Percentiles rank a stretch among this genome's conserved stretches.
Evolutionary conservation across 2,329 filamentous ascomycete genomes (phyloP).

Genomic region (Sarocladium oryzae): DNA sequence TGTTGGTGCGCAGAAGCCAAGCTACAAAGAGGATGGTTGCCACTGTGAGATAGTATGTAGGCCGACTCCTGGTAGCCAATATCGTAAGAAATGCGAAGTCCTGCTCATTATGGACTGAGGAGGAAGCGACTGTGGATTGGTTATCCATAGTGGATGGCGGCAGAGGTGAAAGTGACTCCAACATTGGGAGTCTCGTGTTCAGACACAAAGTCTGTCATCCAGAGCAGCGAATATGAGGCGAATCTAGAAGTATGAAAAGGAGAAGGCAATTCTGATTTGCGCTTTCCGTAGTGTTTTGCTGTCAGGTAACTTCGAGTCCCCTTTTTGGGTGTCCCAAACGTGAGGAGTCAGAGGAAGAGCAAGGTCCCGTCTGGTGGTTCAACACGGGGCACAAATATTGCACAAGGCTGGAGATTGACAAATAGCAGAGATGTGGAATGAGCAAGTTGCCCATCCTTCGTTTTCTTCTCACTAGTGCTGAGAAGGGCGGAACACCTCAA

Average conservation of each 20-base stretch:
- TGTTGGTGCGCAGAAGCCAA: conserved; percentile 1
- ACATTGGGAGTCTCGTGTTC: not conserved
- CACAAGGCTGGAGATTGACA: no score
- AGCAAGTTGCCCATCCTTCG: no score
- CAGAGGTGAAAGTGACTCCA: not conserved
- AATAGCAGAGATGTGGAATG: no score
- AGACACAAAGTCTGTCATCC: not conserved
- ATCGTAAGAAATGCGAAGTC: not conserved
- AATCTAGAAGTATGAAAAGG: not conserved
- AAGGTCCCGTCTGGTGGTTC: conserved; percentile 1
- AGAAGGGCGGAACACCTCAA: no score
- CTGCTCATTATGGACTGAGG: not conserved
- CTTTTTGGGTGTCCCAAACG: conserved; percentile 1
- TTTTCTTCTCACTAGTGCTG: no score
- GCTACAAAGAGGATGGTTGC: not conserved
- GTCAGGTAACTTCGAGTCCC: not conserved
- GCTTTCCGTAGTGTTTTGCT: not conserved
- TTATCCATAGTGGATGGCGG: conserved; percentile 1
- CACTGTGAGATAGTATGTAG: not conserved
- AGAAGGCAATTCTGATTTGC: not conserved
- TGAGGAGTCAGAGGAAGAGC: conserved; percentile 5
- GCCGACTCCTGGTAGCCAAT: not conserved
- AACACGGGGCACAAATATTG: no score
- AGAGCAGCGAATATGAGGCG: not conserved
- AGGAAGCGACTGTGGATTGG: not conserved